These are phyloP conservation scores for Acacia concinna DNA, from an alignment of 331 rosid genomes.

Conservation along the genomic window DNA sequence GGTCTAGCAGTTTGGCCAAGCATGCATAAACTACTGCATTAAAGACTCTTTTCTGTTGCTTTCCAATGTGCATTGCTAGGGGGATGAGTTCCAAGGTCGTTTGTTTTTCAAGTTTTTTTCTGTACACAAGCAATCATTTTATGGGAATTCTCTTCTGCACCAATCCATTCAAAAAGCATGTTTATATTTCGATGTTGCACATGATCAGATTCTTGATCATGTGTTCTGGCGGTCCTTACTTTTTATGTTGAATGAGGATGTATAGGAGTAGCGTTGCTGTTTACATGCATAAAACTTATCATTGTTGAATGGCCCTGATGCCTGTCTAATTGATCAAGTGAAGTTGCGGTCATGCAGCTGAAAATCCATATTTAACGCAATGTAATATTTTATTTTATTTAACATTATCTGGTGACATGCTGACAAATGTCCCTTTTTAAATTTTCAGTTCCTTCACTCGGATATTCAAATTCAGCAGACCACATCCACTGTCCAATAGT, in stretches of 20 bases:
- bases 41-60: not conserved
- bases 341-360: not conserved
- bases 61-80: not conserved
- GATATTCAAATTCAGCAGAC: conserved; percentile 88
- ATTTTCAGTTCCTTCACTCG: conserved; percentile 45
- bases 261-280: not conserved
- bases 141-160: not conserved
- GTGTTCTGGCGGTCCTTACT: not conserved
- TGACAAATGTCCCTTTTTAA: not conserved
- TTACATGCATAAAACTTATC: not conserved
- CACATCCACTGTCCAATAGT: conserved; percentile 59
- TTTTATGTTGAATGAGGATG: not conserved
- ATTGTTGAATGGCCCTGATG: not conserved
- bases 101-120: not conserved
- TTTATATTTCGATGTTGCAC: not conserved
- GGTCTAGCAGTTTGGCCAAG: not conserved
- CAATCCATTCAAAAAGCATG: not conserved
- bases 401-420: not conserved
- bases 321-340: not conserved
- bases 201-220: conserved; percentile 5
- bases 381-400: not conserved
- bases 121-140: not conserved
- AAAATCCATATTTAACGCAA: not conserved
- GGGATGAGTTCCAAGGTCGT: not conserved
- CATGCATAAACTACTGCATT: not conserved